Evolutionary conservation across 345 rosid genomes (phyloP), one percentile per base, ranked within the genome.

Genomic region (Populus ilicifolia): DNA sequence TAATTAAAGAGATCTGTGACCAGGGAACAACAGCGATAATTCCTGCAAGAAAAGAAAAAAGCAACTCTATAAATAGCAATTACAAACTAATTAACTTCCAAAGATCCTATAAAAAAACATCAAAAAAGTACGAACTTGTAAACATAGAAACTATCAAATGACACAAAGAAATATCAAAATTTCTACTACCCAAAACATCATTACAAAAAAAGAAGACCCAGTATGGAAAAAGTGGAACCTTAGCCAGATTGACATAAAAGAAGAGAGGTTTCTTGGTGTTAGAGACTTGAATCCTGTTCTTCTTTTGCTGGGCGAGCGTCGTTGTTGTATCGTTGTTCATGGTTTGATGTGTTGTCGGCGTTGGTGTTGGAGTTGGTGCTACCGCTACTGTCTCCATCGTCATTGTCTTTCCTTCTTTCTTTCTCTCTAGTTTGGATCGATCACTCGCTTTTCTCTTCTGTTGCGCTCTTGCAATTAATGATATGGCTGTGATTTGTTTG

Each of bases 221-320:
- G 27, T 9, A 21, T n/a, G 33, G 64, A 36, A 67, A 46, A 25
- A 14, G 48, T 17, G 12, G 23, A n/a, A 78, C 84, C 84, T 82
- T 82, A 23, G 84, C 84, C 14, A 82, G 84, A 78, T 82, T 78
- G 39, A 82, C 84, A 74, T 82, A 78, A 62, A 82, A 82, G 79
- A 78, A 82, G 66, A 82, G 84, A 0, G 84, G 84, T 44, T 82
- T 82, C 77, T 82, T 82, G 36, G 84, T 82, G 71, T 82, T 82
- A 8, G 84, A 82, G 2, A 78, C 84, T 78, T 82, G 84, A 70
- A 82, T 82, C 70, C 79, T 64, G 69, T 78, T 82, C 77, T 82
- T 82, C 79, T 82, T 82, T 25, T 78, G 84, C 43, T 64, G 75
- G 10, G 75, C 41, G 9, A 70, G 79, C 27, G 23, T 41, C 5